Conservation (phyloP, 2,329 filamentous ascomycete genomes). For the Pseudovirgaria hyperparasitica region DNA sequence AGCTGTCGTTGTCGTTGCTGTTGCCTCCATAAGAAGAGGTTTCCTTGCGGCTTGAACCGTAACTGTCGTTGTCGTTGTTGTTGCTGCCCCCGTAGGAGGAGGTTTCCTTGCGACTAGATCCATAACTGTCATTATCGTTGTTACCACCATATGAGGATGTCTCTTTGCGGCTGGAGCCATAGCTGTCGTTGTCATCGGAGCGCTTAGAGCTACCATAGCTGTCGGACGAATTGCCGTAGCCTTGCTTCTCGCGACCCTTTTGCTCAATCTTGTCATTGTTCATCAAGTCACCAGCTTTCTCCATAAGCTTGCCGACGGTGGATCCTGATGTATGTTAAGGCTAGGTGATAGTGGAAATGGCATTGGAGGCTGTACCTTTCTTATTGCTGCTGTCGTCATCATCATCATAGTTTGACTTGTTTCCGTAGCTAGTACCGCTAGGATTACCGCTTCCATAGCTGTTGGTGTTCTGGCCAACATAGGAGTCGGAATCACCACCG, state of each 20-base stretch:
- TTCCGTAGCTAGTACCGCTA: constrained; percentile 1
- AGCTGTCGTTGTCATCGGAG: constrained; percentile 4
- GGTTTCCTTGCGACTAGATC: constrained; percentile 8
- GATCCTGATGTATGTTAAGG: constrained; percentile 24
- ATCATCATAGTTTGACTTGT: not conserved
- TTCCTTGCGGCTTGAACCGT: no score
- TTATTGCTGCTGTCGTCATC: not conserved
- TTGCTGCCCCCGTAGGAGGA: constrained; percentile 24
- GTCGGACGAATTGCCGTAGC: no score
- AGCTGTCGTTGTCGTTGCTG: no score
- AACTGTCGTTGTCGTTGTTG: constrained; percentile 12
- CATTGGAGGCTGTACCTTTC: not conserved
- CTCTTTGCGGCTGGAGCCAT: constrained; percentile 9
- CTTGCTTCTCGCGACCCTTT: constrained; percentile 40
- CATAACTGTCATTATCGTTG: constrained; percentile 6
- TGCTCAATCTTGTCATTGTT: constrained; percentile 34
- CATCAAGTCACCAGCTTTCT: constrained; percentile 43
- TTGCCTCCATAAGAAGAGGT: no score
- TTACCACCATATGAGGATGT: not conserved
- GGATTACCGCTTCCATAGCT: not conserved
- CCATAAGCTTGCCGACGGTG: constrained; percentile 43
- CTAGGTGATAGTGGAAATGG: not conserved
- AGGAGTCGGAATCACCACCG: constrained; percentile 1
- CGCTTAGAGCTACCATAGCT: constrained; percentile 4
- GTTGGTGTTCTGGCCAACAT: not conserved